Evolutionary conservation across 345 rosid species (phyloP), one percentile per base, ranked within the genome.

Genomic region (Stellera chamaejasme): DNA sequence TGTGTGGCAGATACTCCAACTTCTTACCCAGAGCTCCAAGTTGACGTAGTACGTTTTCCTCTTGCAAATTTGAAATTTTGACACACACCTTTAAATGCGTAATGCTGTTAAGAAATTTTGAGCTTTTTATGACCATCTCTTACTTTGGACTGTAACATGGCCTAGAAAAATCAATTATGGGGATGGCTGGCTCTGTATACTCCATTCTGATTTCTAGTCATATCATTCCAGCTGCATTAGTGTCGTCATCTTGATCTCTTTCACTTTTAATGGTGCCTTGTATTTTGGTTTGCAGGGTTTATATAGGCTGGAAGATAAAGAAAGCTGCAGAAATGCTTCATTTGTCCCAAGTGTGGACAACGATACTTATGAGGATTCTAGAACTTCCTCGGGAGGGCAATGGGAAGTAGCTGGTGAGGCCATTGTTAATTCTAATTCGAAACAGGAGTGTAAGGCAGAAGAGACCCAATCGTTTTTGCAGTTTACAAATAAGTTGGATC

Each of bases 41-140:
- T 57, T 57, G 77, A 64, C 11, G 75, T 77, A 92, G 92, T 84
- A 70, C 55, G 58, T 54, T 49, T 64, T 52, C 57, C 45, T 9
- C 48, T 19, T 41, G 0, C 5, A 56, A 42, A 10, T 54, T 43
- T 26, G 10, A 52, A 27, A 44, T 16, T 16, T 27, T n/a, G 47
- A 25, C 32, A 23, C 13, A 6, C 10, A 1, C 27, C 26, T 23
- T 25, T 50, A 23, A 50, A 6, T 32, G 3, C 9, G 39, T 32
- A 5, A 32, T 32, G 39, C 39, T 32, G 39, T 32, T 32, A 5
- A 32, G 39, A 32, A 32, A 32, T 32, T 32, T 4, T 32, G 7
- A 32, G 7, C 39, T 32, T 32, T 32, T 32, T 32, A 4, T 32
- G 7, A 32, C 39, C 7, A 7, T 32, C 39, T 32, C 39, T 32